These are phyloP conservation scores for Venturia asperata DNA, from an alignment of 2,329 filamentous ascomycete species.

Conservation along the genomic window DNA sequence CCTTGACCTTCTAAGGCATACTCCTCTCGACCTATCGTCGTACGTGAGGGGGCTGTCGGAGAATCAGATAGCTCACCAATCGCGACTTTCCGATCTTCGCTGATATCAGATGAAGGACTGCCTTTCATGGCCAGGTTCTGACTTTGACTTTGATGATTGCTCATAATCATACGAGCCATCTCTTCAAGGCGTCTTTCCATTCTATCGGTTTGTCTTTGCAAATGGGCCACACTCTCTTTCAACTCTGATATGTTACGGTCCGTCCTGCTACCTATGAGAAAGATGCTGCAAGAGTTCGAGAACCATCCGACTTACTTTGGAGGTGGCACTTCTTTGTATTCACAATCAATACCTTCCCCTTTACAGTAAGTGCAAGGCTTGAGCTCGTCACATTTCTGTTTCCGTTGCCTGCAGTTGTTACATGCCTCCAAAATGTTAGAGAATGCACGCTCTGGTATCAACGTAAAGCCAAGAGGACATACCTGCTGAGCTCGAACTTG, in stretches of 20 bases:
- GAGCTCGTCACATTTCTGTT: conserved; percentile 38
- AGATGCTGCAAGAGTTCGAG: neutral
- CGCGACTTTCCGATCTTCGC: neutral
- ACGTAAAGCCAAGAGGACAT: neutral
- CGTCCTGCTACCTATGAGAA: neutral
- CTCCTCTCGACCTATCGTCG: neutral
- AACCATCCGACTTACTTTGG: conserved; percentile 60
- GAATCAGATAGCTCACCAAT: neutral
- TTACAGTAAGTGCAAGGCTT: conserved; percentile 56
- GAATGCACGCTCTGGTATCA: neutral
- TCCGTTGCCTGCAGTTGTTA: conserved; percentile 36
- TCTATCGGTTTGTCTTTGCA: conserved; percentile 12
- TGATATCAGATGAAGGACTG: neutral
- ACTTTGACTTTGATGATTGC: neutral
- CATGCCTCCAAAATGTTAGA: conserved; percentile 57
- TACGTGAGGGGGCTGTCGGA: neutral
- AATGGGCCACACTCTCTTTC: neutral
- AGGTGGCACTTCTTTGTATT: conserved; percentile 76
- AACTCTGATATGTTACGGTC: neutral
- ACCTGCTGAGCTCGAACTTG: conserved; percentile 18
- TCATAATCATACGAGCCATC: neutral
- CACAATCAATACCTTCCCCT: conserved; percentile 76
- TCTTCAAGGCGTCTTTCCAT: neutral
- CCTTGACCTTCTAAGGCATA: neutral
- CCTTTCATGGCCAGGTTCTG: neutral